Evolutionary conservation across 2,329 filamentous ascomycete species (phyloP).

Genomic region (Claviceps africana): DNA sequence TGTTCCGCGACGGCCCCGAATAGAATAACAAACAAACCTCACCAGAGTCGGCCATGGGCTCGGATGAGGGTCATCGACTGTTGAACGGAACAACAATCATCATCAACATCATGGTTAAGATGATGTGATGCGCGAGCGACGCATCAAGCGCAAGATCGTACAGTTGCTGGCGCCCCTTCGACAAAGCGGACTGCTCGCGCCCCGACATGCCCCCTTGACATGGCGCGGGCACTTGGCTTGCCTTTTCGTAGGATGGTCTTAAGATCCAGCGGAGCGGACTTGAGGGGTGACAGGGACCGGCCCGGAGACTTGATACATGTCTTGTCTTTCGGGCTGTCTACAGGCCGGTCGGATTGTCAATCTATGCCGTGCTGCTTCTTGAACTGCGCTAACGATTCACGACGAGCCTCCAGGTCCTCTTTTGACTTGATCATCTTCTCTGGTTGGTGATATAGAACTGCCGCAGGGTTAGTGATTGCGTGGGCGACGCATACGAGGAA

Average conservation of each 20-base stretch:
- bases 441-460: conserved; percentile 51
- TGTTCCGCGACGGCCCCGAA: neutral
- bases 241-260: conserved; percentile 32
- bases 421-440: conserved; percentile 66
- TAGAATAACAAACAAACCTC: neutral
- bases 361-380: conserved; percentile 98
- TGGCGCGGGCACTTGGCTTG: conserved; percentile 21
- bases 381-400: conserved; percentile 94
- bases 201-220: conserved; percentile 23
- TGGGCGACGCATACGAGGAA: neutral
- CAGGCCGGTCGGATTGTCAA: conserved; percentile 71
- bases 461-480: neutral
- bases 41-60: neutral
- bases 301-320: conserved; percentile 39
- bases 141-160: conserved; percentile 25
- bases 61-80: neutral
- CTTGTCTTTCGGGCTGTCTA: conserved; percentile 33
- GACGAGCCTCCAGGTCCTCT: conserved; percentile 85
- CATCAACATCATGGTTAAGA: neutral
- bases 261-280: conserved; percentile 24
- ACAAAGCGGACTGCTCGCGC: conserved; percentile 28
- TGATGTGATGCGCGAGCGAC: conserved; percentile 1
- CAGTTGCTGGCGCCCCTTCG: conserved; percentile 23
- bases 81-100: neutral
- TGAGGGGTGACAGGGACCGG: conserved; percentile 41